Percentiles rank a stretch among this genome's conserved stretches.
phyloP scores from a whole-genome alignment of 2,329 filamentous ascomycete species.

The Drechslera avenae region DNA sequence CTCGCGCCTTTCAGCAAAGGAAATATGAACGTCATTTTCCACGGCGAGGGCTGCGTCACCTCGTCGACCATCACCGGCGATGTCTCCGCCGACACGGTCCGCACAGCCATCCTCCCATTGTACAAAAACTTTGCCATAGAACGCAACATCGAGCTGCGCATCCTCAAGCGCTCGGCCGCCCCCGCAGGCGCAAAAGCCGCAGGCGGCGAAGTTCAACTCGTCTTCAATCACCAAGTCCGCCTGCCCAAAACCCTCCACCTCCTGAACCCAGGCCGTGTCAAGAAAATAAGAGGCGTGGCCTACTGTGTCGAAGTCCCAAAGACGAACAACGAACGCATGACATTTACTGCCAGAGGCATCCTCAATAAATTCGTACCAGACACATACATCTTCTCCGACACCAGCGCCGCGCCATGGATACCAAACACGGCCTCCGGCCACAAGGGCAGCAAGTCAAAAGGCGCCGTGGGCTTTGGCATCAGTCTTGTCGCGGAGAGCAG shows the following conservation, averaged over 20 bases:
- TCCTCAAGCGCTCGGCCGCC: slow-evolving; percentile 72
- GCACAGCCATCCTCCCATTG: slow-evolving; percentile 87
- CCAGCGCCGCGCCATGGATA: slow-evolving; percentile 64
- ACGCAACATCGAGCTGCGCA: slow-evolving; percentile 80
- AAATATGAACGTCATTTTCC: slow-evolving; percentile 86
- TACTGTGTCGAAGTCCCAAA: slow-evolving; percentile 92
- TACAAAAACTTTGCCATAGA: slow-evolving; percentile 91
- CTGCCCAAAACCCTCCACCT: slow-evolving; percentile 93
- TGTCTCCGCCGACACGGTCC: slow-evolving; percentile 88
- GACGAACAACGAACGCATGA: slow-evolving; percentile 94
- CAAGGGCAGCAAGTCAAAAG: slow-evolving; percentile 57
- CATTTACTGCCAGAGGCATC: slow-evolving; percentile 83
- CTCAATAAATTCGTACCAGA: slow-evolving; percentile 83
- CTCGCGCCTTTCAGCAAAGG: slow-evolving; percentile 92
- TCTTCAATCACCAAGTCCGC: slow-evolving; percentile 91
- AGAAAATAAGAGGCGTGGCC: slow-evolving; percentile 87
- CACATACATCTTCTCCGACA: slow-evolving; percentile 82
- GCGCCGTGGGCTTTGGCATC: slow-evolving; percentile 89
- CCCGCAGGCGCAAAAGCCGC: slow-evolving; percentile 78
- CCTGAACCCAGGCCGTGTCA: slow-evolving; percentile 80
- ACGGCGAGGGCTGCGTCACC: slow-evolving; percentile 91
- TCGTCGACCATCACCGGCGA: slow-evolving; percentile 82
- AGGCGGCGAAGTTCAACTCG: slow-evolving; percentile 88
- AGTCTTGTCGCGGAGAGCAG: slow-evolving; percentile 92
- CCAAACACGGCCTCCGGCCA: slow-evolving; percentile 73